Evolutionary conservation across 208 protist species (phyloP).

Genomic region (Blastocrithidia nonstop): DNA sequence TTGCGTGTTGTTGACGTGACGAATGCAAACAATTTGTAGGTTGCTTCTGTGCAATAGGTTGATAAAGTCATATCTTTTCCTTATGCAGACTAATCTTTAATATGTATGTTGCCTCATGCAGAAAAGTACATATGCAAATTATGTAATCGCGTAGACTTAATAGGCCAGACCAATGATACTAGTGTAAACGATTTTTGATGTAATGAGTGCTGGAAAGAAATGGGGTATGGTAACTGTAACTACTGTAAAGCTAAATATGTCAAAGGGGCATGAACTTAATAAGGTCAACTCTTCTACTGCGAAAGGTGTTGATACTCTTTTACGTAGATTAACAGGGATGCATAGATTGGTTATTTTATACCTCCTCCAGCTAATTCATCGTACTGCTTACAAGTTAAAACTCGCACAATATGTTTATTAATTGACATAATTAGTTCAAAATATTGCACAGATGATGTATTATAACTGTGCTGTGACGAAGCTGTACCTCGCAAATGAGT

Average conservation of each 20-base stretch:
- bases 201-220: conserved; percentile 64
- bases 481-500: conserved; percentile 74
- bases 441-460: conserved; percentile 57
- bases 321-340: conserved; percentile 32
- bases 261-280: conserved; percentile 40
- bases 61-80: conserved; percentile 58
- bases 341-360: conserved; percentile 57
- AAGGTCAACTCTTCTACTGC: conserved; percentile 65
- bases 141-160: conserved; percentile 61
- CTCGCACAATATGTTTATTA: conserved; percentile 47
- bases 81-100: conserved; percentile 41
- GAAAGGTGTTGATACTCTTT: conserved; percentile 67
- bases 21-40: conserved; percentile 7
- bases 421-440: conserved; percentile 64
- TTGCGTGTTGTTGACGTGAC: conserved; percentile 32
- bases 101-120: conserved; percentile 54
- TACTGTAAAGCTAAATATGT: conserved; percentile 46
- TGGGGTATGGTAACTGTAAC: conserved; percentile 67
- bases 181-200: conserved; percentile 63
- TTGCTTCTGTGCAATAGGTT: conserved; percentile 20
- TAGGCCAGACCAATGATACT: conserved; percentile 32
- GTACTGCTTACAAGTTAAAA: conserved; percentile 58
- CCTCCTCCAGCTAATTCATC: conserved; percentile 56
- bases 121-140: conserved; percentile 47
- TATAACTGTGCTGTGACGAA: conserved; percentile 76